phyloP scores from a whole-genome alignment of 768 basidiomycete species.

The Calocybe cyanea region DNA sequence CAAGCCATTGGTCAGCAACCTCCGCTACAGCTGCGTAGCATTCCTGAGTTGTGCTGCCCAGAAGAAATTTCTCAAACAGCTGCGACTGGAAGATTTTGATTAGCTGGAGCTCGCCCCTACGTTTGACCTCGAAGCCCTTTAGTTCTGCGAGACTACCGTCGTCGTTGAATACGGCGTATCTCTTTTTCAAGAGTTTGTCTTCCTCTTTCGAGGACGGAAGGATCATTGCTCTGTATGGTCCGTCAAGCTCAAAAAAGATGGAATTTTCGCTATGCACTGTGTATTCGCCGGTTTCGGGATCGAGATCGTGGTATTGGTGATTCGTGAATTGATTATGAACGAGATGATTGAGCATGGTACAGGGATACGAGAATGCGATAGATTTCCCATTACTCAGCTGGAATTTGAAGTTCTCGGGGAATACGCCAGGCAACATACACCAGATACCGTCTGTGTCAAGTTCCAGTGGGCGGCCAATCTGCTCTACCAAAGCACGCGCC shows the following conservation, averaged over 20 bases:
- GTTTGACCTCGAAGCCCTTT: conserved; percentile 98
- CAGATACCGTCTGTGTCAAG: conserved; percentile 99
- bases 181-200: conserved; percentile 96
- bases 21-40: conserved; percentile 93
- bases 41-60: conserved; percentile 90
- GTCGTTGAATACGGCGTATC: conserved; percentile 98
- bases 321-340: conserved; percentile 96
- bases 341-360: conserved; percentile 99
- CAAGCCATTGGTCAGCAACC: conserved; percentile 95
- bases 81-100: conserved; percentile 99
- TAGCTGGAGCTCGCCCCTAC: conserved; percentile 93
- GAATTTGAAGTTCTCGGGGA: conserved; percentile 98
- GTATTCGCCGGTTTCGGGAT: conserved; percentile 82
- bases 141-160: conserved; percentile 97
- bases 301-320: conserved; percentile 93
- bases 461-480: conserved; percentile 95
- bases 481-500: conserved; percentile 95
- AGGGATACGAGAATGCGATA: conserved; percentile 91
- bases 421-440: conserved; percentile 99
- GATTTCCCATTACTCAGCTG: conserved; percentile 84
- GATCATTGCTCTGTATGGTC: conserved; percentile 99
- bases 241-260: conserved; percentile 99
- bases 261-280: conserved; percentile 91
- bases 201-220: conserved; percentile 98
- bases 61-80: conserved; percentile 95